Percentiles rank a stretch among this genome's conserved stretches.
phyloP scores from a whole-genome alignment of 2,329 filamentous ascomycete species.

The Sphaerostilbella broomeana region DNA sequence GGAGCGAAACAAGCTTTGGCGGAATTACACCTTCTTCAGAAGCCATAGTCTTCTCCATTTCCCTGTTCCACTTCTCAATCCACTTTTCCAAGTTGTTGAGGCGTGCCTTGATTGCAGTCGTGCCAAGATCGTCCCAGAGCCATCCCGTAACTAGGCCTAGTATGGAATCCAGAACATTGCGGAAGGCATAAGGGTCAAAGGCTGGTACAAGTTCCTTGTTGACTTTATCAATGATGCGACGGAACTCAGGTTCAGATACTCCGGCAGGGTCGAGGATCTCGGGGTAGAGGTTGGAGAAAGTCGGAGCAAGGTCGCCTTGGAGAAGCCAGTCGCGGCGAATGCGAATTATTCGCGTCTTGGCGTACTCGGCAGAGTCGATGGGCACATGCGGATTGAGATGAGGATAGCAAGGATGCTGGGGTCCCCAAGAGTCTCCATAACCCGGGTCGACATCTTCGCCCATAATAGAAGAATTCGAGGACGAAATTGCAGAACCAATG shows the following conservation, averaged over 20 bases:
- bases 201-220: slow-evolving; percentile 71
- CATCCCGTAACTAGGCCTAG: slow-evolving; percentile 82
- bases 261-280: slow-evolving; percentile 86
- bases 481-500: slow-evolving; percentile 50
- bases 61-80: slow-evolving; percentile 80
- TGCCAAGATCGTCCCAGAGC: slow-evolving; percentile 87
- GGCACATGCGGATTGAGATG: slow-evolving; percentile 91
- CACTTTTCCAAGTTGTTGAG: slow-evolving; percentile 67
- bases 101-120: slow-evolving; percentile 67
- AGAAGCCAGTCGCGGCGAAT: slow-evolving; percentile 88
- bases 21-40: slow-evolving; percentile 44
- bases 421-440: slow-evolving; percentile 79
- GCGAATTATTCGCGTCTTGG: slow-evolving; percentile 80
- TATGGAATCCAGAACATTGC: slow-evolving; percentile 73
- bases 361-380: slow-evolving; percentile 64
- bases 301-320: slow-evolving; percentile 81
- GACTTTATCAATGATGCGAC: slow-evolving; percentile 70
- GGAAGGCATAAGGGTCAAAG: slow-evolving; percentile 69
- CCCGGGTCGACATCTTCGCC: slow-evolving; percentile 59
- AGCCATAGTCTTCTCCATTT: slow-evolving; percentile 52
- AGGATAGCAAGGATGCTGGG: slow-evolving; percentile 87
- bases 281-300: slow-evolving; percentile 91
- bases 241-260: slow-evolving; percentile 79
- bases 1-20: slow-evolving; percentile 70
- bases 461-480: slow-evolving; percentile 54